Base-by-base conservation (phyloP, 2,329 filamentous ascomycete species). In the Penicillium sp. region DNA sequence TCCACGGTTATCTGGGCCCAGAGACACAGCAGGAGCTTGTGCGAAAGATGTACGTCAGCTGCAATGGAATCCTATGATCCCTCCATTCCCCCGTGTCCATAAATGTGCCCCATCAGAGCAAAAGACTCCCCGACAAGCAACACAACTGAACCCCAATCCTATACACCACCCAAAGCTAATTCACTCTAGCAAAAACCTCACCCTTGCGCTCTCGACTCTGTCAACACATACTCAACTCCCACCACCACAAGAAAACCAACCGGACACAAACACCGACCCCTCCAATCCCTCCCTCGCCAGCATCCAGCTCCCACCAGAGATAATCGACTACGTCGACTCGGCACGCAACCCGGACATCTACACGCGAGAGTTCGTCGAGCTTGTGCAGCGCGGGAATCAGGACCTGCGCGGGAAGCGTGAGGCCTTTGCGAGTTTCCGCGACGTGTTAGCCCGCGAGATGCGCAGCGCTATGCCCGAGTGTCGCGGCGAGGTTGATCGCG, bases 331-430 rank as follows among this genome's bases (percentile, higher is more conserved):
- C 68, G 83, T 88, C 34, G 84, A 87, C 64, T 76, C 80, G 21
- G 81, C 83, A 19, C 82, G 85, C 23, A 88, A 88, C 65, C 85
- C 85, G 8, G 85, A 87, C 65, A 87, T 87, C 63, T 87, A 86
- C 71, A 87, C 84, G 9, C 79, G 85, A 45, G 84, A 87, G 63
- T 86, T 87, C 61, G 83, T 87, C 44, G 85, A 88, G 71, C 75
- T 83, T 29, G 83, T 85, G 9, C 84, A 87, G 74, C 78, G 81
- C 59, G 80, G 81, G 48, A 88, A 88, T 61, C 84, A 86, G 66
- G 81, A 84, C 70, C 72, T 87, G 50, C 85, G 84, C 63, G 85
- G 85, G 33, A 84, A 84, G 64, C 78, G 77, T 55, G 79, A 85
- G 65, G 85, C 84, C 1, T 87, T 85, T 70, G 79, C 78, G 11